Evolutionary conservation across 352 stramenopile species (phyloP).

Genomic region (Globisporangium polare): DNA sequence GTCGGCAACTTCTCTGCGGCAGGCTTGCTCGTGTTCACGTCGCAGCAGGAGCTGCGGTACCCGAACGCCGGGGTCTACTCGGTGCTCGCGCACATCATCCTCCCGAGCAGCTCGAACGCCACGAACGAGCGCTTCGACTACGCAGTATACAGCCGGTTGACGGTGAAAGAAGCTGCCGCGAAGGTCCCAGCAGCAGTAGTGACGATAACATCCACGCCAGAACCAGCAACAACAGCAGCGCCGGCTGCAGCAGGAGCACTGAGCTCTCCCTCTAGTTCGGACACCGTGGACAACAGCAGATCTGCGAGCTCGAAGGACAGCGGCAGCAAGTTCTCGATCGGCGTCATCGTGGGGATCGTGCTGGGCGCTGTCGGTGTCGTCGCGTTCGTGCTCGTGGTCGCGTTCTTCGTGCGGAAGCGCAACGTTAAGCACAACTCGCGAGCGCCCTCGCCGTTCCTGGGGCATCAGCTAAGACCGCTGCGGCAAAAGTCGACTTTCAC

Average conservation of each 20-base stretch:
- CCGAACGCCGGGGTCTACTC: slow-evolving; percentile 18
- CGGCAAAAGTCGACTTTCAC: slow-evolving; percentile 15
- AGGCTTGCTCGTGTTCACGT: slow-evolving; percentile 19
- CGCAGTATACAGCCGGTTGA: slow-evolving; percentile 24
- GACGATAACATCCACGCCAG: not conserved
- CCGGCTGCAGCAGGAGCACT: not conserved
- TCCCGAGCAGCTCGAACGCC: slow-evolving; percentile 9
- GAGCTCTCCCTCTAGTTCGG: not conserved
- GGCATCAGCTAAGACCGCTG: not conserved
- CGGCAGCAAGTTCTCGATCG: slow-evolving; percentile 4
- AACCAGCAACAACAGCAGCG: not conserved
- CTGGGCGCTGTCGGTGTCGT: not conserved
- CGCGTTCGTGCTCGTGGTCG: slow-evolving; percentile 9
- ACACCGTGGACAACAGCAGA: not conserved
- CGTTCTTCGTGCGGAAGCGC: not conserved
- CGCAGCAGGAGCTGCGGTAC: slow-evolving; percentile 19
- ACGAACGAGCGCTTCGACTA: slow-evolving; percentile 24
- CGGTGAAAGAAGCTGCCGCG: slow-evolving; percentile 13
- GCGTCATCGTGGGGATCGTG: slow-evolving; percentile 4
- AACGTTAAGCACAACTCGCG: not conserved
- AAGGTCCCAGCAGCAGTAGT: not conserved
- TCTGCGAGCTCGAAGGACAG: not conserved
- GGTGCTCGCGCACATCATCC: slow-evolving; percentile 29
- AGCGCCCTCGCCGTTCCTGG: not conserved
- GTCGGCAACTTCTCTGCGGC: slow-evolving; percentile 18